These are phyloP conservation scores for Asterochloris erici DNA, from an alignment of 139 green algal species.

Conservation along the genomic window DNA sequence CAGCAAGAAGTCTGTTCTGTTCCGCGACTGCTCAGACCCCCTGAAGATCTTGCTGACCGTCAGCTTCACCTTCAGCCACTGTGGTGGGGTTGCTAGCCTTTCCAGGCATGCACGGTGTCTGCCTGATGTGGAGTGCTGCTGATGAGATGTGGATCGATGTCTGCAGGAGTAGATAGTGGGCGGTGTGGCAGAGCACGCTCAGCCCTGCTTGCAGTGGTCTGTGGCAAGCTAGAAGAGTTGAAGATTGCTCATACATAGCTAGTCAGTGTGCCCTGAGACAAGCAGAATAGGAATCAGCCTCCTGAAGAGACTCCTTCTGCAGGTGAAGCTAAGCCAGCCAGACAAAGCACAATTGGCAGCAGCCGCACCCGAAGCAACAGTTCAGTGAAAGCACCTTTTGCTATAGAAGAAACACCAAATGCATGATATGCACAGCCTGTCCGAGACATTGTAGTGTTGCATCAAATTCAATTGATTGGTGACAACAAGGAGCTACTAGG, in stretches of 20 bases:
- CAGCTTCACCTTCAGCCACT: conserved; percentile 33
- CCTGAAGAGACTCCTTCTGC: not conserved
- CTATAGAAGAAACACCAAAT: not conserved
- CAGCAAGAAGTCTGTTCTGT: not conserved
- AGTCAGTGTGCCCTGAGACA: not conserved
- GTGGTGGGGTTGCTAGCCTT: conserved; percentile 8
- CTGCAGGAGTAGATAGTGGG: conserved; percentile 3
- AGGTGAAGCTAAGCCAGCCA: not conserved
- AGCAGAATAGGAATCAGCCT: no score
- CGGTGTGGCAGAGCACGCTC: conserved; percentile 6
- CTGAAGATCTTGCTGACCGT: conserved; percentile 31
- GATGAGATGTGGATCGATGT: not conserved
- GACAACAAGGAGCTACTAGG: no score
- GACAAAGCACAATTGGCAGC: no score
- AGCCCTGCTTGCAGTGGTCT: conserved; percentile 9
- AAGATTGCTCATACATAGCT: not conserved
- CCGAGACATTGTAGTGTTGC: no score
- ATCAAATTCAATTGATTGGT: no score
- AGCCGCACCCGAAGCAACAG: not conserved
- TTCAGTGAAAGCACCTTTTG: not conserved
- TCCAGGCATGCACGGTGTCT: not conserved
- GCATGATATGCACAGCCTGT: not conserved
- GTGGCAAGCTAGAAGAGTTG: not conserved
- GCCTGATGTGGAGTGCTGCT: not conserved
- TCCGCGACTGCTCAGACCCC: conserved; percentile 8